A percentile compares a stretch with the other conserved stretches of the same genome.
phyloP scores from a whole-genome alignment of 768 basidiomycete species.

The Leccinum subgranulosum region DNA sequence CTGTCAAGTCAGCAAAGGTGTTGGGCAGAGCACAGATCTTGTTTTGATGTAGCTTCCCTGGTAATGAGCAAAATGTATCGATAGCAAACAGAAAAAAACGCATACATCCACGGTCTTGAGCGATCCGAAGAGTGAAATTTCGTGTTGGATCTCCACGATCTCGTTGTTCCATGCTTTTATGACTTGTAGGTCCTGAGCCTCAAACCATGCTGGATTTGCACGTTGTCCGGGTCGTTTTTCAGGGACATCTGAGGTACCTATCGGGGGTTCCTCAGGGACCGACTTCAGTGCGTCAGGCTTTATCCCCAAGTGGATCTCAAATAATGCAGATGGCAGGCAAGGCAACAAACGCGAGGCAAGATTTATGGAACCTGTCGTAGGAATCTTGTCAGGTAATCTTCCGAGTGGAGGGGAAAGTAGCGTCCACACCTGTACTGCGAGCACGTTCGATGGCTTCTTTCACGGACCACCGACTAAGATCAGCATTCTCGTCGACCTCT shows the following conservation, averaged over 20 bases:
- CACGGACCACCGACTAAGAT: conserved; percentile 58
- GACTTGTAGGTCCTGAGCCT: conserved; percentile 72
- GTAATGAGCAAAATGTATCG: background rate
- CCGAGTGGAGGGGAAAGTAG: conserved; percentile 30
- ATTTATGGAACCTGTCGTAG: conserved; percentile 64
- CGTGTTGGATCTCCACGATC: conserved; percentile 74
- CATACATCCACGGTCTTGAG: conserved; percentile 77
- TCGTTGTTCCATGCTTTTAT: conserved; percentile 81
- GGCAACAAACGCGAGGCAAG: conserved; percentile 68
- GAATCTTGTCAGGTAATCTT: conserved; percentile 47
- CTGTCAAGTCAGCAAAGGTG: conserved; percentile 64
- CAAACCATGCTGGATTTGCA: conserved; percentile 67
- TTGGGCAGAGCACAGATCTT: conserved; percentile 58
- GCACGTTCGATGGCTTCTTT: conserved; percentile 77
- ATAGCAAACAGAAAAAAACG: conserved; percentile 5
- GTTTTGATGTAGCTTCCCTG: conserved; percentile 69
- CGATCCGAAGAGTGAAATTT: conserved; percentile 81
- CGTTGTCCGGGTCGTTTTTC: conserved; percentile 41
- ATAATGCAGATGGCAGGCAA: conserved; percentile 74
- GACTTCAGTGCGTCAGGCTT: conserved; percentile 67
- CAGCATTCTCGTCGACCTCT: conserved; percentile 48
- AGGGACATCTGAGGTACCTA: conserved; percentile 35
- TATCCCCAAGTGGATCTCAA: conserved; percentile 76
- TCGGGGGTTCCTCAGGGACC: conserved; percentile 57
- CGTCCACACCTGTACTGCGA: conserved; percentile 64